Percentiles rank a stretch among this genome's conserved stretches.
phyloP scores from a whole-genome alignment of 2,329 filamentous ascomycete genomes.

The Ophiostoma australiae region DNA sequence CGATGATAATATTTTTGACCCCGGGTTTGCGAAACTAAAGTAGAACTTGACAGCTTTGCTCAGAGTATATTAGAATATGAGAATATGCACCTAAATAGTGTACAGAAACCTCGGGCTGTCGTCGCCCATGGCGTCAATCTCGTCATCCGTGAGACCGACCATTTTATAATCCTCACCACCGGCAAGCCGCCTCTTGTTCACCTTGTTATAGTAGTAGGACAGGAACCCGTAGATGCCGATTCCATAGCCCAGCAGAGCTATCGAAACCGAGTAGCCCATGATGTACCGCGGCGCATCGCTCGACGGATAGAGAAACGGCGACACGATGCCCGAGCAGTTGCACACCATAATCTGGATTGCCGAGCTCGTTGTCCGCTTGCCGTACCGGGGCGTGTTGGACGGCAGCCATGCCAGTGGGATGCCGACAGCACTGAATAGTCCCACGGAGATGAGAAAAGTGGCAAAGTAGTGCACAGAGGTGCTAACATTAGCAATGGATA shows the following conservation, averaged over 20 bases:
- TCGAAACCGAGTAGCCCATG: constrained; percentile 20
- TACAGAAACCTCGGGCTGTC: constrained; percentile 19
- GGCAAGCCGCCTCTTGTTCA: not conserved
- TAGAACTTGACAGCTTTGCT: no score
- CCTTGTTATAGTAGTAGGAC: not conserved
- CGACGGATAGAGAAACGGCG: constrained; percentile 18
- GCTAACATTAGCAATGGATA: constrained; percentile 48
- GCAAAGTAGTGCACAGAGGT: constrained; percentile 55
- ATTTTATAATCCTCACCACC: constrained; percentile 18
- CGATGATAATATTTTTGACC: not conserved
- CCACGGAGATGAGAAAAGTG: constrained; percentile 69
- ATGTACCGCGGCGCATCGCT: constrained; percentile 16
- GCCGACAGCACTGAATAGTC: constrained; percentile 59
- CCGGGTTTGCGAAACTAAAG: no score
- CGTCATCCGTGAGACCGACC: constrained; percentile 20
- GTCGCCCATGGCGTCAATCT: constrained; percentile 18
- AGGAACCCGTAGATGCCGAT: constrained; percentile 15
- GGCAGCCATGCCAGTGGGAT: constrained; percentile 56
- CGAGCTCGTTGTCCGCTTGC: constrained; percentile 52
- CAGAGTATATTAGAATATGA: no score
- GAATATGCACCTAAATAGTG: not conserved
- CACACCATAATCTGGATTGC: constrained; percentile 25
- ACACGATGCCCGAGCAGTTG: constrained; percentile 24
- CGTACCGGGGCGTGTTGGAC: constrained; percentile 67
- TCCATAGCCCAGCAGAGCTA: constrained; percentile 15